Conservation (phyloP, 148 eudicot species). For the Amaranthus cruentus region DNA sequence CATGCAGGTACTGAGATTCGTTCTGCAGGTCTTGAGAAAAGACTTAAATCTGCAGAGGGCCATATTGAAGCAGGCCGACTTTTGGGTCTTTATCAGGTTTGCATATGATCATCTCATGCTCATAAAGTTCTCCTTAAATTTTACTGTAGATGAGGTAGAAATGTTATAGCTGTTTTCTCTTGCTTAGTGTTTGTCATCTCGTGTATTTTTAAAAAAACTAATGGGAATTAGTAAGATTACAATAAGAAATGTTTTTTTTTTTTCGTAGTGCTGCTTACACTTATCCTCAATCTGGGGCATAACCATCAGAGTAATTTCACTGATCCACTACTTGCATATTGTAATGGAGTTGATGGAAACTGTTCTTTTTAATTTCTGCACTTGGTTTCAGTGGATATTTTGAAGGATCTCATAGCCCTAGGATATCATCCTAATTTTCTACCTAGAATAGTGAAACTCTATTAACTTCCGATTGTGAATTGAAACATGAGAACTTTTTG, state of each 20-base stretch:
- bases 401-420: background rate
- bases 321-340: background rate
- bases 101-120: slow-evolving; percentile 11
- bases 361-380: background rate
- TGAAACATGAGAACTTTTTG: too few species aligned
- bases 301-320: background rate
- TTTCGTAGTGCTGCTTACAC: slow-evolving; percentile 1
- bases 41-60: slow-evolving; percentile 76
- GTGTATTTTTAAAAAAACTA: background rate
- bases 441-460: background rate
- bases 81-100: slow-evolving; percentile 87
- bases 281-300: background rate
- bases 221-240: background rate
- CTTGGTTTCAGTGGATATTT: background rate
- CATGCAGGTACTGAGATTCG: slow-evolving; percentile 47
- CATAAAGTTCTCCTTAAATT: background rate
- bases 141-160: background rate
- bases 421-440: background rate
- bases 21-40: slow-evolving; percentile 45
- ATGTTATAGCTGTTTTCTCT: background rate
- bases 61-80: slow-evolving; percentile 98
- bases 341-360: background rate
- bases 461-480: too few species aligned
- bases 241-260: background rate
- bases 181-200: background rate